phyloP scores from a whole-genome alignment of 345 rosid species.

The Heritiera fomes region DNA sequence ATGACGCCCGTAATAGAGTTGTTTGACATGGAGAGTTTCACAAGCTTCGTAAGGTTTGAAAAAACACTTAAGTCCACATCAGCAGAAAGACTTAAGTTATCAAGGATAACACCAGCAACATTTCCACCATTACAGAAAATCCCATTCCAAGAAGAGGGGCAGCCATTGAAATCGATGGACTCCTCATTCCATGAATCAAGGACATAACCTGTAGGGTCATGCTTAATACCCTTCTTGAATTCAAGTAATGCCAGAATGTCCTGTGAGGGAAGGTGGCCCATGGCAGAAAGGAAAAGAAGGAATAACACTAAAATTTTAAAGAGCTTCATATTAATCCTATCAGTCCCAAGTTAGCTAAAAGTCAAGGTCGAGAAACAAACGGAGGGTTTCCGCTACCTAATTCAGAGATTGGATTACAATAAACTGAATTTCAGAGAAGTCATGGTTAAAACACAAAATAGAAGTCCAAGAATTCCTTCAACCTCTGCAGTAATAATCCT shows the following conservation, averaged over 20 bases:
- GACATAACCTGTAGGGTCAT: conserved; percentile 97
- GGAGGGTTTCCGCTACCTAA: conserved; percentile 19
- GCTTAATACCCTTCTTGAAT: conserved; percentile 92
- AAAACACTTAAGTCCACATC: conserved; percentile 80
- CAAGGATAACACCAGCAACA: conserved; percentile 87
- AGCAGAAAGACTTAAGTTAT: conserved; percentile 74
- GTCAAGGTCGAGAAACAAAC: conserved; percentile 19
- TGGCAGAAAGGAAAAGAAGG: conserved; percentile 45
- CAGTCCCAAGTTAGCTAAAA: conserved; percentile 21
- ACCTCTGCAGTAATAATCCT: not conserved
- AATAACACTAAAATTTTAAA: conserved; percentile 47
- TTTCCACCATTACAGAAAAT: conserved; percentile 85
- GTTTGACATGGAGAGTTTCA: conserved; percentile 85
- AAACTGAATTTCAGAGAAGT: conserved; percentile 27
- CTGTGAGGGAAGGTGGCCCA: conserved; percentile 96
- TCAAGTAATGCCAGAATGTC: conserved; percentile 91
- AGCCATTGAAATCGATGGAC: conserved; percentile 91
- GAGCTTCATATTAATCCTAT: conserved; percentile 49
- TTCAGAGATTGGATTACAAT: conserved; percentile 23
- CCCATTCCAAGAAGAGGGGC: conserved; percentile 98
- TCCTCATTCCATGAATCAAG: conserved; percentile 94
- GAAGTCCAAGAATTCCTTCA: conserved; percentile 14
- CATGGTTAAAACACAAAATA: conserved; percentile 13
- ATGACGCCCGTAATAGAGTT: conserved; percentile 75
- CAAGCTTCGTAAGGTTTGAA: conserved; percentile 82